Evolutionary conservation across 78 protist genomes (phyloP).

Genomic region (Monocercomonoides exilis): DNA sequence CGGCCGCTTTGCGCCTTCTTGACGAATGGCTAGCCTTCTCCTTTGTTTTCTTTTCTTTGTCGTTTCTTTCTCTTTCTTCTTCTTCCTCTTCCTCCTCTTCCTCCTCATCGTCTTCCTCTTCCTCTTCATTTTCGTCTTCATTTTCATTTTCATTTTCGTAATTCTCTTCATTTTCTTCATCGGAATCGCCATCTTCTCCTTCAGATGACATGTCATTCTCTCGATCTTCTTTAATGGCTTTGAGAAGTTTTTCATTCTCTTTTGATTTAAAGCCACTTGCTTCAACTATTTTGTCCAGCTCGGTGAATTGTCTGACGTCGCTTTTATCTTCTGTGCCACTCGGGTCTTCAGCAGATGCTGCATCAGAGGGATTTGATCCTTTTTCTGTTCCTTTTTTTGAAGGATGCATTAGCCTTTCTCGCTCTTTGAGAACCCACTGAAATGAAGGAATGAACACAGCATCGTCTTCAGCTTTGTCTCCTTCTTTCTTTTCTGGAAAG

Average conservation of each 20-base stretch:
- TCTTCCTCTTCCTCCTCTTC: constrained; percentile 4
- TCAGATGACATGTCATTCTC: background rate
- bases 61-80: background rate
- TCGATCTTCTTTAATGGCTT: background rate
- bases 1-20: too few relatives aligned
- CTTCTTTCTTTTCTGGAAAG: background rate
- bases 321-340: constrained; percentile 8
- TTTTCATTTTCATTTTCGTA: background rate
- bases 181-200: background rate
- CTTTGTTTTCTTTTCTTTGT: background rate
- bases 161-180: background rate
- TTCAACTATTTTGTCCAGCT: background rate
- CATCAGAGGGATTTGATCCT: background rate
- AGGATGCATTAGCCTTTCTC: background rate
- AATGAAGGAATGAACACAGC: background rate
- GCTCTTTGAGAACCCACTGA: background rate
- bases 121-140: background rate
- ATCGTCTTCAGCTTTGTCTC: constrained; percentile 17
- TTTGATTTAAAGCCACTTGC: background rate
- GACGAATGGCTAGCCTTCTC: background rate
- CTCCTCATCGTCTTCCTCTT: background rate
- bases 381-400: background rate
- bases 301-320: background rate
- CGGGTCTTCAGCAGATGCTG: background rate
- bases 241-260: background rate